A percentile compares a stretch with the other conserved stretches of the same genome.
Evolutionary conservation across 2,329 filamentous ascomycete species (phyloP).

Genomic region (Fusarium sp.): DNA sequence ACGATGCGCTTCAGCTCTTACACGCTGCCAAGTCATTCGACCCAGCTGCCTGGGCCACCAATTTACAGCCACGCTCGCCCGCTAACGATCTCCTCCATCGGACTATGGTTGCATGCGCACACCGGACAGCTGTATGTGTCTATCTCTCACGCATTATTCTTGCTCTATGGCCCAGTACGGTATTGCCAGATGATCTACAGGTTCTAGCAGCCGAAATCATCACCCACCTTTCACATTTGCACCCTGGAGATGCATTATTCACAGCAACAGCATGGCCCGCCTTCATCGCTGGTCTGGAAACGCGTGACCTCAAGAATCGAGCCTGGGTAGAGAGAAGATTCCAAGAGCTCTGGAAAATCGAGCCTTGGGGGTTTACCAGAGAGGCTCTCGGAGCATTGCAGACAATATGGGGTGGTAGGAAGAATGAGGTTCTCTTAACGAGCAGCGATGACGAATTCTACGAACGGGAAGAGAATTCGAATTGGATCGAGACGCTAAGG

Average conservation of each 20-base stretch:
- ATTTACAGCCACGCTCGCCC: neutral
- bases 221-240: neutral
- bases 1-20: neutral
- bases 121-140: neutral
- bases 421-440: neutral
- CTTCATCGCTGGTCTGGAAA: neutral
- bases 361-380: neutral
- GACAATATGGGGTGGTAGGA: neutral
- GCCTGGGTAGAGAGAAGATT: neutral
- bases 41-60: neutral
- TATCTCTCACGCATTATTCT: neutral
- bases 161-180: neutral
- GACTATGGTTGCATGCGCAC: neutral
- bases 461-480: neutral
- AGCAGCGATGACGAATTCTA: rapidly evolving
- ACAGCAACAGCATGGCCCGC: neutral
- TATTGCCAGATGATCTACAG: neutral
- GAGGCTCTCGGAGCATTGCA: neutral
- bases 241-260: neutral
- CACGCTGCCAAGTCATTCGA: neutral
- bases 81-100: neutral
- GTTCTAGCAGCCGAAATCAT: neutral
- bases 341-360: neutral
- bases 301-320: neutral
- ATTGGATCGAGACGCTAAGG: neutral